Evolutionary conservation across 345 rosid species (phyloP).

Genomic region (Cardamine chenopodiifolia): DNA sequence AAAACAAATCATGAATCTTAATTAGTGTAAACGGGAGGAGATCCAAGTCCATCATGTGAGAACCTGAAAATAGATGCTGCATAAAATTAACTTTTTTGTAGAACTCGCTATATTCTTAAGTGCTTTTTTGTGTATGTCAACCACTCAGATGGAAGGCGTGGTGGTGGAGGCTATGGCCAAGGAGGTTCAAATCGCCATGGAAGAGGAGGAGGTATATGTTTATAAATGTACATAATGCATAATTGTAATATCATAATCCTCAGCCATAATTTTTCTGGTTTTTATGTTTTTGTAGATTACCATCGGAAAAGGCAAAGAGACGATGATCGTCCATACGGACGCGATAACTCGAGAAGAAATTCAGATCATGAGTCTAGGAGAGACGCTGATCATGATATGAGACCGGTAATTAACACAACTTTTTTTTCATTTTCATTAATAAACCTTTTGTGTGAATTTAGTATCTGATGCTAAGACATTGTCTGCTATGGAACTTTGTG

Average conservation of each 20-base stretch:
- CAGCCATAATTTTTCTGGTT: neutral
- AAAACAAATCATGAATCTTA: neutral
- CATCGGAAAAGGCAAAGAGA: conserved; percentile 81
- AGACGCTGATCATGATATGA: conserved; percentile 42
- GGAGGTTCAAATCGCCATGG: conserved; percentile 71
- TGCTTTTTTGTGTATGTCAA: conserved; percentile 16
- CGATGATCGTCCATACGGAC: conserved; percentile 68
- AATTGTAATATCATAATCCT: neutral
- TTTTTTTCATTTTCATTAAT: neutral
- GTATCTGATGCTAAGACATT: neutral
- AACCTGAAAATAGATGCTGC: neutral
- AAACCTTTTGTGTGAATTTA: neutral
- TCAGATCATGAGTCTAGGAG: conserved; percentile 57
- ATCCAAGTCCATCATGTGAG: neutral
- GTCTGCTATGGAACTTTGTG: conserved; percentile 10
- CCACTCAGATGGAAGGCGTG: conserved; percentile 76
- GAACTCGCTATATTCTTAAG: neutral
- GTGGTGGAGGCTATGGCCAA: conserved; percentile 57
- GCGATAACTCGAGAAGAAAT: conserved; percentile 65
- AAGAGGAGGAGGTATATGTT: conserved; percentile 58
- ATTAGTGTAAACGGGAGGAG: neutral
- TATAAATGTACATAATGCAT: neutral
- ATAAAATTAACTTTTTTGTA: neutral
- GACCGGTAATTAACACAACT: conserved; percentile 25
- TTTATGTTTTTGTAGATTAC: conserved; percentile 51